phyloP scores from a whole-genome alignment of 225 moss, liverwort and hornwort genomes.

The Sphagnum contortum region DNA sequence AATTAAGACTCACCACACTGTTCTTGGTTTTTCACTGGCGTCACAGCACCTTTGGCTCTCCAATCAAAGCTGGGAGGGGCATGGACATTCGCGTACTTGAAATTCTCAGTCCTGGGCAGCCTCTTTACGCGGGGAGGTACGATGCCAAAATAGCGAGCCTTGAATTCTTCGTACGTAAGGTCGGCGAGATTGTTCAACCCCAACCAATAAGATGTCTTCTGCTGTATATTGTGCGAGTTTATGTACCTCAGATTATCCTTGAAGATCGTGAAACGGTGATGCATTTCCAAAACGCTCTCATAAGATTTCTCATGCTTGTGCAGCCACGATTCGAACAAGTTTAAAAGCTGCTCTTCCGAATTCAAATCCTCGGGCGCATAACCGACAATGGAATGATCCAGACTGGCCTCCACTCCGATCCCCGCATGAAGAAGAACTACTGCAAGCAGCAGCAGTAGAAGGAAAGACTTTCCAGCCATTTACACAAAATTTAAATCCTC shows the following conservation, averaged over 20 bases:
- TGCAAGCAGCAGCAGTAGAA: too few species aligned
- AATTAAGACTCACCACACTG: conserved; percentile 16
- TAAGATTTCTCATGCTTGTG: conserved; percentile 13
- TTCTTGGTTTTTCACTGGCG: conserved; percentile 25
- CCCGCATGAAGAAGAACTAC: too few species aligned
- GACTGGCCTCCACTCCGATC: background rate
- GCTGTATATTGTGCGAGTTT: conserved; percentile 20
- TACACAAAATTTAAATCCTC: too few species aligned
- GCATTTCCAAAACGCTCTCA: conserved; percentile 13
- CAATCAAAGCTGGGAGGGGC: conserved; percentile 18
- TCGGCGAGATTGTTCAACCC: conserved; percentile 37
- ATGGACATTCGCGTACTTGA: conserved; percentile 17
- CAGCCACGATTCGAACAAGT: conserved; percentile 20
- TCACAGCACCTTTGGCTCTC: conserved; percentile 20
- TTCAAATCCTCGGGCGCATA: conserved; percentile 24
- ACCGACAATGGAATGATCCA: conserved; percentile 27
- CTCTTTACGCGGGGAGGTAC: conserved; percentile 2
- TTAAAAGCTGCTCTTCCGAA: conserved; percentile 15
- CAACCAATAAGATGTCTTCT: conserved; percentile 11
- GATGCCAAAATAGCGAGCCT: conserved; percentile 15
- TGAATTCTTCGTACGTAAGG: conserved; percentile 32
- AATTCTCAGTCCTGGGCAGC: conserved; percentile 4
- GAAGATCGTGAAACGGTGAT: conserved; percentile 25
- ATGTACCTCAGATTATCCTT: conserved; percentile 34
- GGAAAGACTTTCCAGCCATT: too few species aligned